phyloP scores from a whole-genome alignment of 179 eudicot genomes.

The Carnegiea gigantea region DNA sequence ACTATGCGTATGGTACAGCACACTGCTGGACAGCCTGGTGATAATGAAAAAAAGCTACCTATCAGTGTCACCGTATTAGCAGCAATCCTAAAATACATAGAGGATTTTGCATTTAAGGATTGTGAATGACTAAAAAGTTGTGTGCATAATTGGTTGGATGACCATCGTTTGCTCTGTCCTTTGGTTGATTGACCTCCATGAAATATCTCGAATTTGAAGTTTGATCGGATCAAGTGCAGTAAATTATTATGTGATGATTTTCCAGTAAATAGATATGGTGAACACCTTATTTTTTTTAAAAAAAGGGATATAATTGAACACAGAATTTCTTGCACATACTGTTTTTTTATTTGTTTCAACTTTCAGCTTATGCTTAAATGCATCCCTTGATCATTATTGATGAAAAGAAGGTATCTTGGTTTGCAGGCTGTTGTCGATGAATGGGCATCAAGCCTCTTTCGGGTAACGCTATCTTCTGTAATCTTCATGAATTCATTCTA shows the following conservation, averaged over 20 bases:
- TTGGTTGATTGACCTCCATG: not conserved
- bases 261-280: not conserved
- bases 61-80: not conserved
- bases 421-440: conserved; percentile 94
- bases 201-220: not conserved
- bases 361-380: not conserved
- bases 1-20: too few relatives aligned
- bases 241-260: not conserved
- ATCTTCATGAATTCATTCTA: conserved; percentile 3
- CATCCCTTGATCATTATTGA: not conserved
- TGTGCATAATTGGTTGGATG: not conserved
- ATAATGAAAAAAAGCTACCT: too few relatives aligned
- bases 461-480: conserved; percentile 49
- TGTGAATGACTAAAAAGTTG: not conserved
- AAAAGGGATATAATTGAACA: not conserved
- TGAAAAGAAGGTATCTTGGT: conserved; percentile 11
- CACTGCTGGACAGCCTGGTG: too few relatives aligned
- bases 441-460: conserved; percentile 96
- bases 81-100: not conserved
- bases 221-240: not conserved
- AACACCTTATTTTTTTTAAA: not conserved
- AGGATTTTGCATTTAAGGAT: not conserved
- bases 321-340: not conserved
- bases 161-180: not conserved
- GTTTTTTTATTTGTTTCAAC: not conserved